Evolutionary conservation across 176 grass and related monocot species (phyloP).

Genomic region (Phoenix dactylifera): DNA sequence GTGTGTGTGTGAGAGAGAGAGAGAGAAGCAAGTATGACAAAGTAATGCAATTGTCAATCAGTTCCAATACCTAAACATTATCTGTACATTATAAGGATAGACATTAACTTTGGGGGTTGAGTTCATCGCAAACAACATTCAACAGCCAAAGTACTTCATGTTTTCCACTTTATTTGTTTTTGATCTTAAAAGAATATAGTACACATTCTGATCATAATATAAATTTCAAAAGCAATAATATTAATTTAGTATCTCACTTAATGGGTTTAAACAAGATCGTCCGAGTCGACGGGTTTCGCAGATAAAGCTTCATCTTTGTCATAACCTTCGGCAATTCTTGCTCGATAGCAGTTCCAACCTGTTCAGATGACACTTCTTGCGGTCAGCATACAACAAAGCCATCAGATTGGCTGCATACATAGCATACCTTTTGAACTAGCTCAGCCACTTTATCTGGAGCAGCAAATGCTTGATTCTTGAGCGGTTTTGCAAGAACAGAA

Average conservation of each 20-base stretch:
- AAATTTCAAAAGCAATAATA: too few relatives aligned
- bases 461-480: constrained; percentile 94
- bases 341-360: constrained; percentile 56
- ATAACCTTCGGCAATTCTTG: constrained; percentile 77
- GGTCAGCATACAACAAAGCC: constrained; percentile 1
- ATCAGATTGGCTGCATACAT: background rate
- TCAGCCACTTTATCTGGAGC: constrained; percentile 90
- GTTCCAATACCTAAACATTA: too few relatives aligned
- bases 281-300: constrained; percentile 88
- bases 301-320: constrained; percentile 84
- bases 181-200: background rate
- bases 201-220: background rate
- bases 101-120: too few relatives aligned
- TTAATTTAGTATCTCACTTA: constrained; percentile 42
- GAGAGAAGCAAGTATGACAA: too few relatives aligned
- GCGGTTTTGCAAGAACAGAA: constrained; percentile 81
- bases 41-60: too few relatives aligned
- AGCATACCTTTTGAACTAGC: constrained; percentile 78
- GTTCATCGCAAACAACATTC: too few relatives aligned
- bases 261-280: constrained; percentile 98
- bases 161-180: too few relatives aligned
- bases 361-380: background rate
- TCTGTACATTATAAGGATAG: too few relatives aligned
- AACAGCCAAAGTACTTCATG: too few relatives aligned
- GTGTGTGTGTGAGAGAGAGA: too few relatives aligned